Percentiles rank a stretch among this genome's conserved stretches.
Evolutionary conservation across 148 eudicot species (phyloP).

Genomic region (Pouteria glomerata): DNA sequence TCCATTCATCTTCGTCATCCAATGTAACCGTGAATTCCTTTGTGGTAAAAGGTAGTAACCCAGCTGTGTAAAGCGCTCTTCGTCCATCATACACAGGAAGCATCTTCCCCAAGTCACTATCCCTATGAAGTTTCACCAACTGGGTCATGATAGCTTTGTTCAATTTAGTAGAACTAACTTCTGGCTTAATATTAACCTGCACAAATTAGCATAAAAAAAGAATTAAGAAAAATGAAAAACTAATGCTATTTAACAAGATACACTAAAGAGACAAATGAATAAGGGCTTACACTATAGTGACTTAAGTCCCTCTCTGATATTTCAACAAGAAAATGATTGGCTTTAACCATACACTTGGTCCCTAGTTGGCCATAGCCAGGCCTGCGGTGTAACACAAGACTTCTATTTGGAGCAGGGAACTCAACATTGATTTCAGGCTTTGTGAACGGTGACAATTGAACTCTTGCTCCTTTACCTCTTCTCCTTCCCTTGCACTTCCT

Average conservation of each 20-base stretch:
- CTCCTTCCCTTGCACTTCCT: constrained; percentile 46
- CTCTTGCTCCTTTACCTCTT: constrained; percentile 32
- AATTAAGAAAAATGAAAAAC: not conserved
- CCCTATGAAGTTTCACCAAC: constrained; percentile 50
- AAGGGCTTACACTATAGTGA: constrained; percentile 55
- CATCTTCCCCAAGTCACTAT: constrained; percentile 47
- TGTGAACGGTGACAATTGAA: constrained; percentile 23
- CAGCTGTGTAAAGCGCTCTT: constrained; percentile 53
- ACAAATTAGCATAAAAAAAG: constrained; percentile 9
- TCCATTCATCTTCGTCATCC: constrained; percentile 41
- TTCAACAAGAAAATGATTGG: constrained; percentile 60
- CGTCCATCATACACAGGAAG: constrained; percentile 73
- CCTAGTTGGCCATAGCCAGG: constrained; percentile 65
- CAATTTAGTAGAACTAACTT: constrained; percentile 42
- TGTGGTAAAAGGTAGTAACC: constrained; percentile 47
- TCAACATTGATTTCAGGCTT: constrained; percentile 27
- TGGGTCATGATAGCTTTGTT: constrained; percentile 57
- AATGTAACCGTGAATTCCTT: constrained; percentile 44
- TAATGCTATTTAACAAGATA: not conserved
- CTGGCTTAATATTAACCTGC: constrained; percentile 61
- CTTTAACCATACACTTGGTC: constrained; percentile 57
- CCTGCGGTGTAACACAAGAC: constrained; percentile 44
- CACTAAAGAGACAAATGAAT: not conserved
- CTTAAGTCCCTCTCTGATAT: constrained; percentile 45
- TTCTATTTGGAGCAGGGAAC: constrained; percentile 28